Conservation (phyloP, 331 rosid genomes). For the Malus hybrid region DNA sequence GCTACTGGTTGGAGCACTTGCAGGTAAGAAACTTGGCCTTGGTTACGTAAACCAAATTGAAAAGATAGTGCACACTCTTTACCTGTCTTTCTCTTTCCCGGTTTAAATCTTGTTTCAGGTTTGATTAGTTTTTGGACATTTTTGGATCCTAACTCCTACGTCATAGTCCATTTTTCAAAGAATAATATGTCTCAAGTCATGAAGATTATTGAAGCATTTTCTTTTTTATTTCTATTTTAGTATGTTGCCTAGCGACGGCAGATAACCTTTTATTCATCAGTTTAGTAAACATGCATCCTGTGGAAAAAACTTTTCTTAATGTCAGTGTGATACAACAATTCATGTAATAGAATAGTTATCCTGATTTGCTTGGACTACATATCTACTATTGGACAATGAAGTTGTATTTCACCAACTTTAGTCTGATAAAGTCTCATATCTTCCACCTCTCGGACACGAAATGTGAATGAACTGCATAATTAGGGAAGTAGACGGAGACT, state of each 20-base stretch:
- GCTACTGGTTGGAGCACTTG: slow-evolving; percentile 81
- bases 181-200: not conserved
- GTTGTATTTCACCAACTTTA: not conserved
- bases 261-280: not conserved
- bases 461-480: not conserved
- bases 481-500: not conserved
- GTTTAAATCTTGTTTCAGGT: not conserved
- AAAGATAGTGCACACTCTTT: not conserved
- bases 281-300: not conserved
- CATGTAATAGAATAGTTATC: not conserved
- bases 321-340: not conserved
- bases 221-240: not conserved
- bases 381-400: not conserved
- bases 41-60: not conserved
- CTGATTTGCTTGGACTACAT: not conserved
- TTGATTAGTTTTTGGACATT: not conserved
- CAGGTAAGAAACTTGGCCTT: slow-evolving; percentile 47
- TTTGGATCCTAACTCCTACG: not conserved
- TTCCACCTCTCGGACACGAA: not conserved
- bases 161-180: not conserved
- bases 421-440: not conserved
- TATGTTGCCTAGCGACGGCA: not conserved
- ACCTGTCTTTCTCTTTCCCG: not conserved
- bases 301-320: not conserved
- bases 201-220: not conserved